These are phyloP conservation scores for Raphidocelis subcapitata DNA, from an alignment of 139 green algal species.

Conservation along the genomic window DNA sequence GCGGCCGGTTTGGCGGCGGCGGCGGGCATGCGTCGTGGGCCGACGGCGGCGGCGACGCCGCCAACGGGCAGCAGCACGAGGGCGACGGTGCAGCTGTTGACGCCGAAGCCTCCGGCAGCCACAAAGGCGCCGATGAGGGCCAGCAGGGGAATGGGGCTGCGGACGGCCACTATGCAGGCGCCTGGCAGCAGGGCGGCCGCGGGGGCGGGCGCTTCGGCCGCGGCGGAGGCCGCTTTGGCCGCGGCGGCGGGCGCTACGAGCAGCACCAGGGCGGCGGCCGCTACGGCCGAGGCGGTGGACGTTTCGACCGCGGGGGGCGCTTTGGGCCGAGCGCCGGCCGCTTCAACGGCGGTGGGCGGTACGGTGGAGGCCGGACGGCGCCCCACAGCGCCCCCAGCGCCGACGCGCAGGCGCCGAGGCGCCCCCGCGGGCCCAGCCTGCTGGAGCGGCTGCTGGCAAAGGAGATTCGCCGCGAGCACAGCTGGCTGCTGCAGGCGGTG, in stretches of 20 bases:
- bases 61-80: too few species aligned
- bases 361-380: neutral
- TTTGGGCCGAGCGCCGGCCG: neutral
- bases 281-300: neutral
- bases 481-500: conserved; percentile 30
- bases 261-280: conserved; percentile 14
- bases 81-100: too few species aligned
- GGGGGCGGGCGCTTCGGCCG: neutral
- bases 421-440: neutral
- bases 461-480: conserved; percentile 22
- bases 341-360: neutral
- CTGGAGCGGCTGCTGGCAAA: conserved; percentile 18
- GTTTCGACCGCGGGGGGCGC: neutral
- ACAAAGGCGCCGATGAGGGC: too few species aligned
- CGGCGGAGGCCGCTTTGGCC: neutral
- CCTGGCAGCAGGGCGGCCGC: neutral
- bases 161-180: too few species aligned
- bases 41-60: too few species aligned
- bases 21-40: too few species aligned
- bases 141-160: too few species aligned
- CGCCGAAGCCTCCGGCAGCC: too few species aligned
- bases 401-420: neutral
- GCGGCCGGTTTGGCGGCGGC: neutral
- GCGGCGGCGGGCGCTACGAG: neutral
- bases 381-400: neutral